These are phyloP conservation scores for Omphalea diandra DNA, from an alignment of 441 rosid species.

Conservation along the genomic window DNA sequence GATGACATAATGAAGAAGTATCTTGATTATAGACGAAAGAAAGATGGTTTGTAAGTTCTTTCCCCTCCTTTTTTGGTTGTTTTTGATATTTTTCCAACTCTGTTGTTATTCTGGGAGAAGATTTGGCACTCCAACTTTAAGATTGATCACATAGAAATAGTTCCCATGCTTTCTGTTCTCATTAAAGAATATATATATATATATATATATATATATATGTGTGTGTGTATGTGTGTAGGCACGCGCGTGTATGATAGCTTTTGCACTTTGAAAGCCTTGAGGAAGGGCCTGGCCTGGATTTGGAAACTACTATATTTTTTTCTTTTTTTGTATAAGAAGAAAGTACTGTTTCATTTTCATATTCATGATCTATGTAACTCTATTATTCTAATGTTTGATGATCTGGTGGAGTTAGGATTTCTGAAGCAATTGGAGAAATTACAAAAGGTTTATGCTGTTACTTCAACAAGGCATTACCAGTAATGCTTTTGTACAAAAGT, in stretches of 20 bases:
- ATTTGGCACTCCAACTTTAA: neutral
- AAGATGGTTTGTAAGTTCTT: conserved; percentile 56
- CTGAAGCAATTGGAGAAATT: conserved; percentile 63
- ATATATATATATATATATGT: no score
- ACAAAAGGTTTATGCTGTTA: conserved; percentile 71
- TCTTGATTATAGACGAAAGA: conserved; percentile 43
- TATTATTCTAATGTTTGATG: neutral
- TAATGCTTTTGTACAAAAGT: conserved; percentile 74
- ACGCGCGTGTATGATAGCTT: no score
- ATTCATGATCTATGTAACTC: neutral
- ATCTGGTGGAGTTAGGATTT: conserved; percentile 44
- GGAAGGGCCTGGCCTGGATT: neutral
- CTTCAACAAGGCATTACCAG: conserved; percentile 84
- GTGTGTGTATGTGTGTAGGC: no score
- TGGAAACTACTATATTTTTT: neutral
- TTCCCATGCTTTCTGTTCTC: neutral
- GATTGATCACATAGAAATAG: neutral
- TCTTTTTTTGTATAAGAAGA: neutral
- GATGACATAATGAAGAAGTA: conserved; percentile 68
- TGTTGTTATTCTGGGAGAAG: neutral
- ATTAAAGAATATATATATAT: no score
- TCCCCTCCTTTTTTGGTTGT: conserved; percentile 3
- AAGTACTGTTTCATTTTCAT: neutral
- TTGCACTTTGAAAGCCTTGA: neutral
- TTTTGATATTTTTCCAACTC: neutral